Evolutionary conservation across 331 rosid genomes (phyloP).

Genomic region (Saraca asoca): DNA sequence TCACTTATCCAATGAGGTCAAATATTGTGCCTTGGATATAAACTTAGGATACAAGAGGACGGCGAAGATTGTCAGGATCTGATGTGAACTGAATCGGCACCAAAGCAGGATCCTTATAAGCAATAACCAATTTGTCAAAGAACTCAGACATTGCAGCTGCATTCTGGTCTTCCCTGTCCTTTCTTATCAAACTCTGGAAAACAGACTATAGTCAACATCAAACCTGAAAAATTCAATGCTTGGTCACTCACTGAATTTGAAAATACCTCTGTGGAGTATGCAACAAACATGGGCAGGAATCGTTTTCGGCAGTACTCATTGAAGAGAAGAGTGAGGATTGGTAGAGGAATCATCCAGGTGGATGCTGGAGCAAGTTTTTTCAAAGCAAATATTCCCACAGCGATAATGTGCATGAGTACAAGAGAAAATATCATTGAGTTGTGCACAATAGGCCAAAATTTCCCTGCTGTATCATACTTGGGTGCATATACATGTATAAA

Average conservation of each 20-base stretch:
- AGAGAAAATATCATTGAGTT: constrained; percentile 80
- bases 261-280: constrained; percentile 81
- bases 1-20: constrained; percentile 2
- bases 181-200: constrained; percentile 77
- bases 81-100: constrained; percentile 55
- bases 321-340: constrained; percentile 80
- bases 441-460: constrained; percentile 89
- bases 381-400: constrained; percentile 83
- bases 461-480: constrained; percentile 82
- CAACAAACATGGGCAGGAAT: constrained; percentile 77
- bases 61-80: constrained; percentile 43
- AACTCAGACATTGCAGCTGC: constrained; percentile 62
- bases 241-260: constrained; percentile 11
- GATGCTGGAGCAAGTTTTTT: constrained; percentile 69
- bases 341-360: constrained; percentile 63
- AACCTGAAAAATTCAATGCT: constrained; percentile 4
- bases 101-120: constrained; percentile 81
- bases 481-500: constrained; percentile 77
- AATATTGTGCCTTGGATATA: constrained; percentile 34
- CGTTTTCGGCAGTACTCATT: constrained; percentile 94
- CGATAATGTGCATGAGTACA: constrained; percentile 90
- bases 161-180: constrained; percentile 70
- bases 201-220: constrained; percentile 29
- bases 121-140: constrained; percentile 49
- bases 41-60: constrained; percentile 62